Conservation (phyloP, 2,329 filamentous ascomycete genomes). For the Fusarium pininemorale region DNA sequence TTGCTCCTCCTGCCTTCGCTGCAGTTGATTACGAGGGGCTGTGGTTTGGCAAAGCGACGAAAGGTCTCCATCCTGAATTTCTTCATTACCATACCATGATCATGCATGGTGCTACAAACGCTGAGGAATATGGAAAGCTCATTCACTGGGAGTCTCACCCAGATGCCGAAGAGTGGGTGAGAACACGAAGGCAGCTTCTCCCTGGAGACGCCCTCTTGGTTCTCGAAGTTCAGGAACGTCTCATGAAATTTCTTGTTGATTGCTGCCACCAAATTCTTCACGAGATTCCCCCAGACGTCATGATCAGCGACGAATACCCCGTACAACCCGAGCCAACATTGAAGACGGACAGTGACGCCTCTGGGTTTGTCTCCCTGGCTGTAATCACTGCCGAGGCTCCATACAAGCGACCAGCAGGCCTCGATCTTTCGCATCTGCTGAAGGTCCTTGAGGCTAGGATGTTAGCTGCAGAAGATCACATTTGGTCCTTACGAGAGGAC, state of each 20-base stretch:
- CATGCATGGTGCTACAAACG: constrained; percentile 41
- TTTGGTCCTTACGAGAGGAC: constrained; percentile 66
- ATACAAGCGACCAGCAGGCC: constrained; percentile 57
- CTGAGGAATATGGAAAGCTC: constrained; percentile 50
- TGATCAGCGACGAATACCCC: constrained; percentile 42
- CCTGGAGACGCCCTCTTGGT: constrained; percentile 59
- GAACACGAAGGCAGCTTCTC: constrained; percentile 47
- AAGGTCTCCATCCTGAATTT: constrained; percentile 39
- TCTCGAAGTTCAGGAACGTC: constrained; percentile 60
- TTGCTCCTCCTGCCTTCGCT: constrained; percentile 58
- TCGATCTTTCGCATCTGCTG: constrained; percentile 51
- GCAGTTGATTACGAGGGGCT: constrained; percentile 52
- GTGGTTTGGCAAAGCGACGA: constrained; percentile 41
- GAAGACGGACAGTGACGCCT: constrained; percentile 42
- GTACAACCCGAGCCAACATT: constrained; percentile 50
- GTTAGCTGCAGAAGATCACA: constrained; percentile 59
- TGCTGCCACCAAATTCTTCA: constrained; percentile 60
- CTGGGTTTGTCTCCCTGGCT: constrained; percentile 50
- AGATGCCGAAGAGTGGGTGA: constrained; percentile 51
- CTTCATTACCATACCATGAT: constrained; percentile 48
- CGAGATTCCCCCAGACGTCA: constrained; percentile 51
- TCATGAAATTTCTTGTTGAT: constrained; percentile 59
- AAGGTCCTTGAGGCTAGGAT: constrained; percentile 49
- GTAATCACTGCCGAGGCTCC: constrained; percentile 59
- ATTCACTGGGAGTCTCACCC: constrained; percentile 46